These are phyloP conservation scores for Pyrrhoderma noxium DNA, from an alignment of 1,284 basidiomycete species.

Conservation along the genomic window DNA sequence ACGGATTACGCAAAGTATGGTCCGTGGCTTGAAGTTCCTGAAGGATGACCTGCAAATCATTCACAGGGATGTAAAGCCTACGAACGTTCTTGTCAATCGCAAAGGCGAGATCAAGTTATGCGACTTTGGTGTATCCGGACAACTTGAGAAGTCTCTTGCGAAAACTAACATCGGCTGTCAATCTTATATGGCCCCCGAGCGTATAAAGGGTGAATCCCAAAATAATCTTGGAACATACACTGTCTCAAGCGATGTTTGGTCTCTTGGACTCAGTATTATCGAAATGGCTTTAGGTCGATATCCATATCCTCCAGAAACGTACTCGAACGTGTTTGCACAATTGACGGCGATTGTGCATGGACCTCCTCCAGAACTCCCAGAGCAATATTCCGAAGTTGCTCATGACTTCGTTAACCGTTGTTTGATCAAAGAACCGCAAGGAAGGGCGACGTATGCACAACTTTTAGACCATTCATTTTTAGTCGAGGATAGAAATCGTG, in stretches of 20 bases:
- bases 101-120: constrained; percentile 92
- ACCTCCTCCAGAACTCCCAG: constrained; percentile 80
- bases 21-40: constrained; percentile 89
- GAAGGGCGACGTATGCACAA: constrained; percentile 79
- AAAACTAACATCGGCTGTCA: constrained; percentile 99
- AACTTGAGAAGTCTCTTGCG: constrained; percentile 91
- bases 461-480: constrained; percentile 77
- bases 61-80: constrained; percentile 97
- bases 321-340: constrained; percentile 94
- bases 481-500: constrained; percentile 40
- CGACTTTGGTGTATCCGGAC: constrained; percentile 97
- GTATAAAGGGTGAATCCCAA: constrained; percentile 91
- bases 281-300: constrained; percentile 91
- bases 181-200: constrained; percentile 98
- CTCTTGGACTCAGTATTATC: constrained; percentile 91
- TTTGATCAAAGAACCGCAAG: constrained; percentile 70
- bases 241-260: constrained; percentile 97
- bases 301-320: constrained; percentile 98
- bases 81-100: constrained; percentile 89
- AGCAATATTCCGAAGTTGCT: constrained; percentile 40
- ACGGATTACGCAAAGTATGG: constrained; percentile 77
- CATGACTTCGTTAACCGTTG: constrained; percentile 57
- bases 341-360: constrained; percentile 95
- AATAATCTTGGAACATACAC: constrained; percentile 87
- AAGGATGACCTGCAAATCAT: constrained; percentile 97